Evolutionary conservation across 257 asterid species (phyloP).

Genomic region (Cruciata laevipes): DNA sequence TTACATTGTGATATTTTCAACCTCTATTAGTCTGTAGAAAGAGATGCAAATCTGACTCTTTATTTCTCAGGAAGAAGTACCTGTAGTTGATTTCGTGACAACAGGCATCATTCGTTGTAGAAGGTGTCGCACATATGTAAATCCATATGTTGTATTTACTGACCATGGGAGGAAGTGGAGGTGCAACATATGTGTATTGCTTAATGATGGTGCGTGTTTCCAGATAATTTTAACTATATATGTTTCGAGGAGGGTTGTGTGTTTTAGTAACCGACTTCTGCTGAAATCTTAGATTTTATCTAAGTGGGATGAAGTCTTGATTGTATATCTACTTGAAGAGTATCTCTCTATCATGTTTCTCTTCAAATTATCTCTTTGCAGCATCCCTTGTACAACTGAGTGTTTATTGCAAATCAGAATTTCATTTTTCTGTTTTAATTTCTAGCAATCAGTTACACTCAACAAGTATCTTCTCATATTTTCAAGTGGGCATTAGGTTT

Average conservation of each 20-base stretch:
- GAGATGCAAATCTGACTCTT: conserved; percentile 15
- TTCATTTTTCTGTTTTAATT: neutral
- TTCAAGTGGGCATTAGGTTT: neutral
- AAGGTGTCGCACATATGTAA: conserved; percentile 87
- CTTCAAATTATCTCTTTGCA: neutral
- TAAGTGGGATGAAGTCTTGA: too few species aligned
- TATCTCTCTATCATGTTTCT: neutral
- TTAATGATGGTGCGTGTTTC: conserved; percentile 63
- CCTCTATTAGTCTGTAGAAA: conserved; percentile 2
- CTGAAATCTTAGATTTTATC: neutral
- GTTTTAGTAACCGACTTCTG: neutral
- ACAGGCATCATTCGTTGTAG: conserved; percentile 83
- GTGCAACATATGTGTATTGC: conserved; percentile 76
- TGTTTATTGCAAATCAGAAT: neutral
- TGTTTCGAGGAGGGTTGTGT: neutral
- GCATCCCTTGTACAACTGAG: neutral
- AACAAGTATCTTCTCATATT: neutral
- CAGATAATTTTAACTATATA: neutral
- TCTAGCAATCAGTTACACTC: neutral
- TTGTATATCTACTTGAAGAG: neutral
- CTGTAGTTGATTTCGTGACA: conserved; percentile 69
- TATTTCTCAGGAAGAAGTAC: conserved; percentile 79
- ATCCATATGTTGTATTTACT: conserved; percentile 67
- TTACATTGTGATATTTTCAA: neutral
- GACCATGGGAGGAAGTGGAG: conserved; percentile 93